Conservation (phyloP, 2,329 filamentous ascomycete genomes). For the Elsinoe batatas region DNA sequence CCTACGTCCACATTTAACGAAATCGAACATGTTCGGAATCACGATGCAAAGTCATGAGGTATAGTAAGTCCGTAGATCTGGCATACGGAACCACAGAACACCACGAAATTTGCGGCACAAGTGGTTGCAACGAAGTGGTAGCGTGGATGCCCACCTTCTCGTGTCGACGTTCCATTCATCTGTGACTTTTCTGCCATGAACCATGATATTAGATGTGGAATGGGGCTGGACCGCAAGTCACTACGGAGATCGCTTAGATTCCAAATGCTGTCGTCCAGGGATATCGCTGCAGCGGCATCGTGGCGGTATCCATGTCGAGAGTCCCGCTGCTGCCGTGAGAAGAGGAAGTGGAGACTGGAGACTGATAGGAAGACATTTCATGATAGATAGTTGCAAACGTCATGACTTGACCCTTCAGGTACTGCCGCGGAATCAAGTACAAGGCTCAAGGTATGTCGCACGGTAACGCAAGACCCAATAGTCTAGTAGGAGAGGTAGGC, state of each 20-base stretch:
- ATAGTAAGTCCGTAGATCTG: neutral
- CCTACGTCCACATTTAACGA: too few relatives aligned
- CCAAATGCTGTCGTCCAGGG: neutral
- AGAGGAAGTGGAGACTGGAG: neutral
- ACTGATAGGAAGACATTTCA: neutral
- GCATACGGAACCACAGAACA: neutral
- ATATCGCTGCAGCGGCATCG: neutral
- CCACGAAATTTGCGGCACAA: too few relatives aligned
- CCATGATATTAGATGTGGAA: neutral
- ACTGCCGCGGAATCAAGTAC: neutral
- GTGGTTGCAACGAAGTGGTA: too few relatives aligned
- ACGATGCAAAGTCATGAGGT: neutral
- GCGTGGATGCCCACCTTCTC: too few relatives aligned
- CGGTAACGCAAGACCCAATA: conserved; percentile 1
- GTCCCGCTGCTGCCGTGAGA: neutral
- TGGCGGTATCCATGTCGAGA: neutral
- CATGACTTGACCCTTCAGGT: conserved; percentile 10
- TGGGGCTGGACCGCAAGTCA: neutral
- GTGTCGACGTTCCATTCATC: too few relatives aligned
- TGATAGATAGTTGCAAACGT: neutral
- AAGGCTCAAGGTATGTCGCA: neutral
- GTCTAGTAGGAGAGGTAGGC: neutral
- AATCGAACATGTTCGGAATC: neutral
- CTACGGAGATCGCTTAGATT: conserved; percentile 3
- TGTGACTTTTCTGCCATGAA: neutral